Evolutionary conservation across 2,329 filamentous ascomycete species (phyloP).

Genomic region (Ophiocordyceps camponoti-floridani): DNA sequence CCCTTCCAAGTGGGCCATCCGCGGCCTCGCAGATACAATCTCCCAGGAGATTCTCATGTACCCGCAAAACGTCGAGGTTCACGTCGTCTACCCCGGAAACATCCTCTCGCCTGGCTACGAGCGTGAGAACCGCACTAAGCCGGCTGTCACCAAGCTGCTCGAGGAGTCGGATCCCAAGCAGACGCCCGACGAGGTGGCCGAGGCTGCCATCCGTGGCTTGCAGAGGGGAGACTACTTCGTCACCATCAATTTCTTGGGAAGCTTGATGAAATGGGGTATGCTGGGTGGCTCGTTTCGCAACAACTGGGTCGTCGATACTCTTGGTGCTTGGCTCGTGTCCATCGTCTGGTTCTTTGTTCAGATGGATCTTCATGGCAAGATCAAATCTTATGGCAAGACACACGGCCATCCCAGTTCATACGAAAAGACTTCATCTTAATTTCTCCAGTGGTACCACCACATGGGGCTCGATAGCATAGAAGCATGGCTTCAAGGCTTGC

Average conservation of each 20-base stretch:
- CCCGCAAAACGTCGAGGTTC: slow-evolving; percentile 63
- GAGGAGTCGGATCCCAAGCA: slow-evolving; percentile 73
- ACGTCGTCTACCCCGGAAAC: slow-evolving; percentile 68
- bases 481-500: neutral
- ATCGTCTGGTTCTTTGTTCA: slow-evolving; percentile 41
- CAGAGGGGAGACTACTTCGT: slow-evolving; percentile 69
- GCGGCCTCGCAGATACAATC: slow-evolving; percentile 66
- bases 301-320: slow-evolving; percentile 39
- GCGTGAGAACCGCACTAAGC: slow-evolving; percentile 63
- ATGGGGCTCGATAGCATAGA: no score
- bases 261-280: slow-evolving; percentile 47
- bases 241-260: slow-evolving; percentile 54
- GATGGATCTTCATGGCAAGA: slow-evolving; percentile 36
- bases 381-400: slow-evolving; percentile 35
- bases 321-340: slow-evolving; percentile 33
- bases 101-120: slow-evolving; percentile 63
- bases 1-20: slow-evolving; percentile 71
- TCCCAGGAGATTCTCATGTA: slow-evolving; percentile 76
- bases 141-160: slow-evolving; percentile 57
- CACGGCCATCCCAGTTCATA: slow-evolving; percentile 39
- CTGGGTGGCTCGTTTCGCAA: slow-evolving; percentile 39
- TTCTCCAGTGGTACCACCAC: neutral
- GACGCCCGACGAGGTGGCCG: slow-evolving; percentile 61
- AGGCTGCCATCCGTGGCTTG: slow-evolving; percentile 49
- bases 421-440: slow-evolving; percentile 7